Conservation (phyloP, 768 basidiomycete species). For the Cantharellus anzutake region DNA sequence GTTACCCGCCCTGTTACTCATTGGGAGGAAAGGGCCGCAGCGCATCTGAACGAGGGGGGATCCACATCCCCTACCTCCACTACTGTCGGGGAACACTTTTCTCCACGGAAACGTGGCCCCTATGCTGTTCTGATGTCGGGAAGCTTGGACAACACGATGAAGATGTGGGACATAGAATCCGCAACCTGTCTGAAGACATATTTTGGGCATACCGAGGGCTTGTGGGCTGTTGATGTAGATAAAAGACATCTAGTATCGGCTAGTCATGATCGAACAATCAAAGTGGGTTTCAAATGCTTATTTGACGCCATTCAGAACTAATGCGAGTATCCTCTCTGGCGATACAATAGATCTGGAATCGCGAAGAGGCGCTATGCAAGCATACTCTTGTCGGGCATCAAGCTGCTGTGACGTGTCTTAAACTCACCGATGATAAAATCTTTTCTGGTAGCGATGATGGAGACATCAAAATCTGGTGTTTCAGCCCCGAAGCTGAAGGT, state of each 20-base stretch:
- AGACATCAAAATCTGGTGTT: conserved; percentile 67
- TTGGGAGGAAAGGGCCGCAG: too few relatives aligned
- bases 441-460: conserved; percentile 93
- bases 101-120: conserved; percentile 11
- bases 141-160: conserved; percentile 87
- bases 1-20: too few relatives aligned
- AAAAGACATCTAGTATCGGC: conserved; percentile 80
- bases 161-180: conserved; percentile 85
- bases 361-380: conserved; percentile 71
- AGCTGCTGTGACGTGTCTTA: conserved; percentile 82
- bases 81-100: too few relatives aligned
- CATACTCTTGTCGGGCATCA: conserved; percentile 86
- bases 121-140: conserved; percentile 73
- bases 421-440: conserved; percentile 84
- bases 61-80: too few relatives aligned
- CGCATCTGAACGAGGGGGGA: too few relatives aligned
- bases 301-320: too few relatives aligned
- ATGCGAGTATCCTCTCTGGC: too few relatives aligned
- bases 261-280: conserved; percentile 92
- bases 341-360: conserved; percentile 63
- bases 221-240: conserved; percentile 90
- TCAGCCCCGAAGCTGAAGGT: conserved; percentile 13
- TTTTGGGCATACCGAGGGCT: conserved; percentile 96
- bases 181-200: conserved; percentile 61
- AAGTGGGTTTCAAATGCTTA: conserved; percentile 21